These are phyloP conservation scores for Lactarius pseudohatsudake DNA, from an alignment of 768 basidiomycete species.

Conservation along the genomic window DNA sequence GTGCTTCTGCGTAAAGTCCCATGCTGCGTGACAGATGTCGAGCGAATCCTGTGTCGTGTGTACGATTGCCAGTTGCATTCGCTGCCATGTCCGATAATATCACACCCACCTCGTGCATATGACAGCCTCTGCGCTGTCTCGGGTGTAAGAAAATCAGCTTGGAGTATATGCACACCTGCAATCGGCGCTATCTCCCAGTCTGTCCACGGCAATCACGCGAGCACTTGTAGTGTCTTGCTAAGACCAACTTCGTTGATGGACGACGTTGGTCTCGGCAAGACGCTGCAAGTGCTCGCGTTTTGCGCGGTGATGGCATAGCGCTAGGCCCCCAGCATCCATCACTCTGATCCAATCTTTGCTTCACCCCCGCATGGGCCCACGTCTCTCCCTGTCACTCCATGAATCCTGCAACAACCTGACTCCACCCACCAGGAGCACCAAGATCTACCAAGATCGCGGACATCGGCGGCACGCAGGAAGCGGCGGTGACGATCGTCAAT, in stretches of 20 bases:
- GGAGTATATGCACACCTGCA: conserved; percentile 67
- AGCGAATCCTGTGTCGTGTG: conserved; percentile 65
- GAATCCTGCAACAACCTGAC: conserved; percentile 71
- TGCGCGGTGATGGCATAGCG: no score
- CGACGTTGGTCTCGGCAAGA: conserved; percentile 39
- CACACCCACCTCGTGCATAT: conserved; percentile 61
- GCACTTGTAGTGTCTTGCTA: no score
- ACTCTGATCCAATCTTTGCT: not conserved
- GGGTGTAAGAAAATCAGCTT: conserved; percentile 74
- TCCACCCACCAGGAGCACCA: conserved; percentile 94
- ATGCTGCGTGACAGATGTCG: conserved; percentile 72
- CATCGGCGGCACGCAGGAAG: conserved; percentile 53
- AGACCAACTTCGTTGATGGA: no score
- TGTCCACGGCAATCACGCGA: conserved; percentile 84
- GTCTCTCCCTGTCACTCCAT: conserved; percentile 49
- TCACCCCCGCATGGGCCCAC: conserved; percentile 13
- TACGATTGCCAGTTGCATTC: conserved; percentile 70
- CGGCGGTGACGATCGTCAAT: conserved; percentile 57
- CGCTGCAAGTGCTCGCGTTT: no score
- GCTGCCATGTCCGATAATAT: conserved; percentile 91
- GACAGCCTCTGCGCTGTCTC: conserved; percentile 44
- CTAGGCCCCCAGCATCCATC: conserved; percentile 19
- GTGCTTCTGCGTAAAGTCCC: conserved; percentile 59
- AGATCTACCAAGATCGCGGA: conserved; percentile 76
- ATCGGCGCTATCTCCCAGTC: conserved; percentile 71